These are phyloP conservation scores for Gamarada debralockiae DNA, from an alignment of 495 filamentous ascomycete genomes.

Conservation along the genomic window DNA sequence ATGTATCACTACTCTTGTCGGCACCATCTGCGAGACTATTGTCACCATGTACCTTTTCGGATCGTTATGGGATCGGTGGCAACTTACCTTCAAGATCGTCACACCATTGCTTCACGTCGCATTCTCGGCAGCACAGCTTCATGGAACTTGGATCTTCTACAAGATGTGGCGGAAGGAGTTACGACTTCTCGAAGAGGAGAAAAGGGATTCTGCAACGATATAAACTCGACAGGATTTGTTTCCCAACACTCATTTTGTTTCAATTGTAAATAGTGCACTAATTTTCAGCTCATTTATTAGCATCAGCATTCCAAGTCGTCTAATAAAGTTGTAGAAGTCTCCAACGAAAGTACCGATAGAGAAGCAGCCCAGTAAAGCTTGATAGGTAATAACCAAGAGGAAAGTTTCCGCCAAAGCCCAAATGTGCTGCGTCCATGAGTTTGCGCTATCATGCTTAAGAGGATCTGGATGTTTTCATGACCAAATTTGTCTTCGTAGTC, in stretches of 20 bases:
- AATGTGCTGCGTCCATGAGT: slow-evolving; percentile 7
- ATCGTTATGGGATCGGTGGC: slow-evolving; percentile 39
- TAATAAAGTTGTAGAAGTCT: slow-evolving; percentile 19
- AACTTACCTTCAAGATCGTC: slow-evolving; percentile 42
- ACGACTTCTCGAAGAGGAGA: no score
- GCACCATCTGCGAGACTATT: slow-evolving; percentile 40
- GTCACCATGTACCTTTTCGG: slow-evolving; percentile 48
- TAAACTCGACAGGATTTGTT: no score
- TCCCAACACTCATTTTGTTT: no score
- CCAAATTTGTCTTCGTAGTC: slow-evolving; percentile 10
- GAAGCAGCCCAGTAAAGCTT: slow-evolving; percentile 13
- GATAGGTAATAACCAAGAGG: slow-evolving; percentile 16
- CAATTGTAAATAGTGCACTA: no score
- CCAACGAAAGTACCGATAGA: slow-evolving; percentile 16
- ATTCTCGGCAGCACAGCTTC: slow-evolving; percentile 40
- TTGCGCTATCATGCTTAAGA: slow-evolving; percentile 8
- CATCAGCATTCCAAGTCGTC: no score
- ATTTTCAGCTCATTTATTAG: no score
- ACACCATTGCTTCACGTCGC: slow-evolving; percentile 43
- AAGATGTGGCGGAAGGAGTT: no score
- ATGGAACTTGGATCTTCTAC: slow-evolving; percentile 41
- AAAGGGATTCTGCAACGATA: no score
- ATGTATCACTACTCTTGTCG: slow-evolving; percentile 35
- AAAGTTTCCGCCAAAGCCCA: slow-evolving; percentile 11
- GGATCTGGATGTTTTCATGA: slow-evolving; percentile 9